Base-by-base conservation (phyloP, 768 basidiomycete genomes). In the Rhizopogon vesiculosus region DNA sequence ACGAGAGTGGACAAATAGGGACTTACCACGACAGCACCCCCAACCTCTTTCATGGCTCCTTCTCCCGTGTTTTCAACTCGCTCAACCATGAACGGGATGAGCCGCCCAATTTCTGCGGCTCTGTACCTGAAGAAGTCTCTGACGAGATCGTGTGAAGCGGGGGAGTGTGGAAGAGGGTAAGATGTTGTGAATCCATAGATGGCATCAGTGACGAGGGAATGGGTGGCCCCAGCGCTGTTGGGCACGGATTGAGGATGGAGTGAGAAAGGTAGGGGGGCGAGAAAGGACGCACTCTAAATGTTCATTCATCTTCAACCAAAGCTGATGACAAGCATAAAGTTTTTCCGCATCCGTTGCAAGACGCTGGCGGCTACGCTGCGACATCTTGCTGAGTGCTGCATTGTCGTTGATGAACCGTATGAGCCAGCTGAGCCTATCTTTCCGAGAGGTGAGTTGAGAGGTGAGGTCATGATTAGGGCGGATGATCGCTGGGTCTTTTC, bases 401-500 rank as follows among this genome's bases (percentile, higher is more conserved):
- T 96, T 96, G 51, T 91, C 86, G 44, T 93, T 90, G 63, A 97
- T 89, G 67, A 93, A 96, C 25, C 78, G 79, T 61, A 96, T 90
- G n/a, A 98, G 76, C 79, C 90, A 92, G 53, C 83, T 84, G 29
- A 95, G 73, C 39, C 91, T 76, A 53, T 87, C 84, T 64, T 87
- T 87, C 29, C 91, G 81, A 41, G 83, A 84, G 5, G 78, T 79
- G 59, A 98, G 70, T 65, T 95, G 93, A 2, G 85, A 78, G 15
- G 84, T 84, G 42, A 96, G 74, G 66, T 97, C 94, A 62, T 91
- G 87, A 58, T 88, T 89, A 8, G 82, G 77, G 41, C 81, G 72
- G 48, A 93, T 84, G 59, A 91, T 76, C 69, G 86, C 76, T 28
- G 77, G 60, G 74, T 93, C 84, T 87, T 66, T 45, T 28, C 12